phyloP scores from a whole-genome alignment of 2,329 filamentous ascomycete species.

The Xylaria sp. region DNA sequence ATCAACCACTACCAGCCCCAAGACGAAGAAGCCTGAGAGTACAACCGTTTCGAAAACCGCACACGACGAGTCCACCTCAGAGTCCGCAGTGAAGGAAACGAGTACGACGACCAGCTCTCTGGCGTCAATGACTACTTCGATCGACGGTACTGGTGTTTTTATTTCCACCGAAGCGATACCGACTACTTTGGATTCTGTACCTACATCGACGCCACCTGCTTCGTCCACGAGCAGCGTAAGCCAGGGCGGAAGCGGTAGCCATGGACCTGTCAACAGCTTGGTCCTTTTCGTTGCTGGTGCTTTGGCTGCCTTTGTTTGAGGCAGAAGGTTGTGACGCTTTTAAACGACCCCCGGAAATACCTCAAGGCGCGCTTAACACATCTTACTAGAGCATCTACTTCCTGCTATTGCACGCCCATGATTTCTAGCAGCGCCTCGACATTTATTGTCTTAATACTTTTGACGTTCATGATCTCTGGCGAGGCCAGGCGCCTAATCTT shows the following conservation, averaged over 20 bases:
- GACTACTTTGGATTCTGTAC: slow-evolving; percentile 6
- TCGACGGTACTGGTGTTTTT: slow-evolving; percentile 8
- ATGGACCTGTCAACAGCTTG: slow-evolving; percentile 18
- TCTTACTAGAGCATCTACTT: background rate
- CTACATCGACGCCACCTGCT: slow-evolving; percentile 16
- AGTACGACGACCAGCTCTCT: background rate
- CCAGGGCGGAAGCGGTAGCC: slow-evolving; percentile 17
- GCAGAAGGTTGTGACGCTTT: background rate
- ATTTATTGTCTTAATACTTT: background rate
- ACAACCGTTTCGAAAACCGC: slow-evolving; percentile 15
- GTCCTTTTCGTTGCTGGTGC: slow-evolving; percentile 32
- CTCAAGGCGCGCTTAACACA: background rate
- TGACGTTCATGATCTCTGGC: background rate
- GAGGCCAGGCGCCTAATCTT: background rate
- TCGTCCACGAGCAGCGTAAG: slow-evolving; percentile 15
- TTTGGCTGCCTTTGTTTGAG: slow-evolving; percentile 30
- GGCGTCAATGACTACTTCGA: slow-evolving; percentile 12
- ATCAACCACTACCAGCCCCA: slow-evolving; percentile 7
- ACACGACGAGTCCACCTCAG: slow-evolving; percentile 14
- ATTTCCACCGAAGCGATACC: slow-evolving; percentile 11
- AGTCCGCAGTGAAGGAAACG: slow-evolving; percentile 14
- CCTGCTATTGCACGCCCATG: slow-evolving; percentile 11
- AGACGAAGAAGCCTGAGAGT: slow-evolving; percentile 22
- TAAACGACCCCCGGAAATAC: background rate
- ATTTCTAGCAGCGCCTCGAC: background rate